Base-by-base conservation (phyloP, 2,329 filamentous ascomycete genomes). In the Botrytis squamosa region DNA sequence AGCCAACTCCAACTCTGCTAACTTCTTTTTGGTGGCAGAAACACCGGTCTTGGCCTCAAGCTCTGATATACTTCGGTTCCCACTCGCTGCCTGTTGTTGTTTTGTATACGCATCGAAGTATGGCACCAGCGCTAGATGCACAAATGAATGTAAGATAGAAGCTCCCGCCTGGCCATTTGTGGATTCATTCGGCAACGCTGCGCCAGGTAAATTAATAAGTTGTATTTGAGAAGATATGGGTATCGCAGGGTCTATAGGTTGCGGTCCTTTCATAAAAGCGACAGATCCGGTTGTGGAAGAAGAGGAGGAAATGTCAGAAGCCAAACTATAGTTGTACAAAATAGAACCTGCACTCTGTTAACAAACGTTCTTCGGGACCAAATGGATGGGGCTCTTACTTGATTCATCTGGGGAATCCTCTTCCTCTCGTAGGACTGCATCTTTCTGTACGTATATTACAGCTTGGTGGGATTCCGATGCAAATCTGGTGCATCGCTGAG, bases 41-140 rank as follows among this genome's bases (percentile, higher is more conserved):
- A 99, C 95, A 75, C 96, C 96, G 29, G 94, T 97, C 85, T 97
- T 97, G 63, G 93, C 91, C 80, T 98, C 96, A 69, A 93, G 90
- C 80, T 98, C 95, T 33, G 92, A 89, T 79, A 94, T 90, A 76
- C 90, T 91, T 80, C 93, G 91, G 72, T 86, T 85, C 25, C 90
- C 89, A 80, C 88, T 89, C 73, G 85, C 84, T 69, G 88, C 84
- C 81, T 94, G 92, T 79, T 94, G 91, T 76, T 88, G 92, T 84
- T 94, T 95, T 74, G 95, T 97, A 82, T 94, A 97, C 79, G 95
- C 95, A 85, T 99, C 95, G 82, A 99, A 99, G 84, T 98, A 98
- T 57, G 97, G 96, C 79, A 93, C 94, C 81, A 99, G 86, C 77
- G 93, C 94, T 82, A 94, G 92, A 83, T 97, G 95, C 77, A 99